Evolutionary conservation across 169 alveolate genomes (phyloP), one percentile per base, ranked within the genome.

Genomic region (Plasmodium falciparum): DNA sequence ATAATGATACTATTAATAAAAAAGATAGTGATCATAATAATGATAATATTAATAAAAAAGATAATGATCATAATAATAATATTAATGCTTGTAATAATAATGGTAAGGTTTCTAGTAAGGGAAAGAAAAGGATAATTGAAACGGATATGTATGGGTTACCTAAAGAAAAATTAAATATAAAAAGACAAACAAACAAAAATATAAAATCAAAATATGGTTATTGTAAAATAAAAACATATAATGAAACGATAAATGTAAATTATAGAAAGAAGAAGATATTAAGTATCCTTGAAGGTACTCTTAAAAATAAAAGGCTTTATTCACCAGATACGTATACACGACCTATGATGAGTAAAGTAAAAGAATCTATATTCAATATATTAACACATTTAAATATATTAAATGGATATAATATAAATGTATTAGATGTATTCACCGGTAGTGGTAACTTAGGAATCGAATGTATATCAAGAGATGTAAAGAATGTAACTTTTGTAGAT

Each of bases 361-460:
- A 93, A 54, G 89, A 89, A 59, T 88, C 95, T 5, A 47, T 93
- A 24, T 93, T 93, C 66, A 69, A 83, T 52, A 24, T 88, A 9
- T 58, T 93, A 63, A 74, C 90, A 6, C 94, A 90, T 50, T 61
- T 90, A 70, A 93, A 94, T 0, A 50, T 91, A 52, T 93, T 93
- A 12, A 85, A 89, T 73, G 66, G 63, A 47, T 17, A 52, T 54
- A 49, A n/a, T 72, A 62, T 67, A 43, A 95, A 96, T 43, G 97
- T 95, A 4, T 49, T 95, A 15, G 97, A 95, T 61, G 73, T 94
- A 26, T 95, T 88, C 52, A 91, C 97, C 62, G 97, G 97, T 33
- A 94, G 96, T 70, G 97, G 97, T 1, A 90, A 96, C n/a, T 78
- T 95, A 61, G 97, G 97, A 52, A 76, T 95, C 39, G 97, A 95